Percentiles rank a stretch among this genome's conserved stretches.
These are phyloP conservation scores for Dorcoceras hygrometricum DNA, from an alignment of 257 asterid species.

Conservation along the genomic window DNA sequence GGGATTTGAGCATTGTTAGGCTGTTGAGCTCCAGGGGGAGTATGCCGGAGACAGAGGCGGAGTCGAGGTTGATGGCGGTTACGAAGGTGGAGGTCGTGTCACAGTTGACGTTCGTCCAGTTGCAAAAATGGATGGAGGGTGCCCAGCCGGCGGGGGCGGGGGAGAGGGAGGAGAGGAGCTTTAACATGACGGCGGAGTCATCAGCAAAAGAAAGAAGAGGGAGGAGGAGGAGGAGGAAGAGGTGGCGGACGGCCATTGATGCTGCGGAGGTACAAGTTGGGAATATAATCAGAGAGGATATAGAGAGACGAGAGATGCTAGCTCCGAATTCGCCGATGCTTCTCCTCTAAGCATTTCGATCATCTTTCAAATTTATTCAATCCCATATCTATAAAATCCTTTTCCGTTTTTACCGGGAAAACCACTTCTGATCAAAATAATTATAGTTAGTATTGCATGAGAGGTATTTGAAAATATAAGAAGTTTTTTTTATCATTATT, in stretches of 20 bases:
- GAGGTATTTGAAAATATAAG: no score
- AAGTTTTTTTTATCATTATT: no score
- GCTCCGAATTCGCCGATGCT: no score
- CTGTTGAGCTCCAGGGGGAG: constrained; percentile 60
- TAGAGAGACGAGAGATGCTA: no score
- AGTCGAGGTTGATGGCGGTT: constrained; percentile 46
- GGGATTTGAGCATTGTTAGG: constrained; percentile 54
- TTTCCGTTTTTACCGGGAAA: no score
- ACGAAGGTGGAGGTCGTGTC: constrained; percentile 47
- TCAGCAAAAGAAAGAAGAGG: constrained; percentile 52
- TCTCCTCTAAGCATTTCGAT: no score
- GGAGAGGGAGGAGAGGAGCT: constrained; percentile 55
- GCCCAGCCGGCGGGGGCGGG: constrained; percentile 70
- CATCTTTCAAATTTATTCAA: no score
- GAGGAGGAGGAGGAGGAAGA: constrained; percentile 28
- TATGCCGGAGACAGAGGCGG: constrained; percentile 56
- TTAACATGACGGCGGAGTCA: constrained; percentile 61
- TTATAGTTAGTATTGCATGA: no score
- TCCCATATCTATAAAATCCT: no score
- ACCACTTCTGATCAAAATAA: no score
- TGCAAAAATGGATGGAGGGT: constrained; percentile 45
- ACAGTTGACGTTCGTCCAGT: constrained; percentile 59
- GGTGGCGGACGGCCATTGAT: constrained; percentile 39
- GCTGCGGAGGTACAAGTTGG: neutral
- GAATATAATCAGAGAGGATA: neutral